Percentiles rank a stretch among this genome's conserved stretches.
These are phyloP conservation scores for Hyphodiscus sp. DNA, from an alignment of 2,329 filamentous ascomycete species.

Conservation along the genomic window DNA sequence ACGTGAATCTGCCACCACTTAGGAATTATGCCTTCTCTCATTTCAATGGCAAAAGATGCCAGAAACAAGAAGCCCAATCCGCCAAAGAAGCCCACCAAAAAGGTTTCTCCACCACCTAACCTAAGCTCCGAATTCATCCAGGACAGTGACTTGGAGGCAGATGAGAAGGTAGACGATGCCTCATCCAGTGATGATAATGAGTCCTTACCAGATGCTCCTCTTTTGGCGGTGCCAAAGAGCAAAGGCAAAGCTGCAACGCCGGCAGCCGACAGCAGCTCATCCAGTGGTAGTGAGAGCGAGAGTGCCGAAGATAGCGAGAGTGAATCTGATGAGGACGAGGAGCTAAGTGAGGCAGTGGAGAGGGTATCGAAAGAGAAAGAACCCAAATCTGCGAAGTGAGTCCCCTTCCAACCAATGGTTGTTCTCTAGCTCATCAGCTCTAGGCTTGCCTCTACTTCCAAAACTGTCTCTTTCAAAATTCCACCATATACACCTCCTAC, in stretches of 20 bases:
- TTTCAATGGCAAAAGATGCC: conserved; percentile 12
- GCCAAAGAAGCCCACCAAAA: conserved; percentile 8
- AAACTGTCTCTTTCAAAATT: conserved; percentile 11
- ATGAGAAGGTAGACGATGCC: conserved; percentile 12
- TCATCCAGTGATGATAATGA: conserved; percentile 19
- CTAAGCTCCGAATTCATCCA: conserved; percentile 25
- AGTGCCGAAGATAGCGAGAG: conserved; percentile 11
- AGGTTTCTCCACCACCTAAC: conserved; percentile 1
- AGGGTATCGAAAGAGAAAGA: conserved; percentile 13
- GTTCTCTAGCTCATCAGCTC: not conserved
- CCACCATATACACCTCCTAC: conserved; percentile 21
- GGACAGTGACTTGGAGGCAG: conserved; percentile 25
- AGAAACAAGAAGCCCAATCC: conserved; percentile 12
- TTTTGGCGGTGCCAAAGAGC: conserved; percentile 6
- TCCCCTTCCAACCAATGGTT: not conserved
- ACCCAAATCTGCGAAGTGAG: conserved; percentile 5
- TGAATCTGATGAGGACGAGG: conserved; percentile 31
- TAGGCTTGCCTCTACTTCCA: not conserved
- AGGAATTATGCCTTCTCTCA: conserved; percentile 15
- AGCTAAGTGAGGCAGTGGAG: conserved; percentile 33
- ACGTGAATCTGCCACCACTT: not conserved
- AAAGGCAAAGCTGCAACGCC: conserved; percentile 22
- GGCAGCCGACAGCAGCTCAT: conserved; percentile 15
- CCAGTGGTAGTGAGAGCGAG: conserved; percentile 24
- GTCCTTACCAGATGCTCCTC: conserved; percentile 13